A percentile compares a stretch with the other conserved stretches of the same genome.
Evolutionary conservation across 441 rosid species (phyloP).

Genomic region (Populus hybrid): DNA sequence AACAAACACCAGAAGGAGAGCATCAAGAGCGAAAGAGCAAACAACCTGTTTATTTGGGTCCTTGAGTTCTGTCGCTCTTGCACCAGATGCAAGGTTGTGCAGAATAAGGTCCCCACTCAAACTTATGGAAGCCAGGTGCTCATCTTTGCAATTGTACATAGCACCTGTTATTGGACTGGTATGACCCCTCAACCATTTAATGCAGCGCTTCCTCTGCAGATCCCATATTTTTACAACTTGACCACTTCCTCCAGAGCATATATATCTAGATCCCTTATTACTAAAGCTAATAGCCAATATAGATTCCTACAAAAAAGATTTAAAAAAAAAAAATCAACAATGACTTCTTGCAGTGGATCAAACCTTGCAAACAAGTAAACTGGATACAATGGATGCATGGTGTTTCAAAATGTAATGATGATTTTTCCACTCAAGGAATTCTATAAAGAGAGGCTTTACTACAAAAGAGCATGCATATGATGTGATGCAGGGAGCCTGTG

Average conservation of each 20-base stretch:
- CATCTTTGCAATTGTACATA: constrained; percentile 95
- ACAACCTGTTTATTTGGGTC: constrained; percentile 95
- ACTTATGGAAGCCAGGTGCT: constrained; percentile 94
- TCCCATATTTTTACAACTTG: constrained; percentile 94
- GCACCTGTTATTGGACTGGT: constrained; percentile 75
- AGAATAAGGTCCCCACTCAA: constrained; percentile 82
- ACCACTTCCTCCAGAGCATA: constrained; percentile 94
- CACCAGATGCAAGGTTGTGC: constrained; percentile 92
- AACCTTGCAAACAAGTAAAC: constrained; percentile 1
- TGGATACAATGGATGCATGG: neutral
- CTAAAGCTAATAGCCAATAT: constrained; percentile 79
- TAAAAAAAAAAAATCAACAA: constrained; percentile 1
- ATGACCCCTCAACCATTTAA: constrained; percentile 95
- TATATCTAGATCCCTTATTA: constrained; percentile 83
- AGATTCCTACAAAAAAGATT: constrained; percentile 54
- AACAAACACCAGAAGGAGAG: constrained; percentile 8
- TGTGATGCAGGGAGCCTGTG: neutral
- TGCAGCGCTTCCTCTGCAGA: constrained; percentile 85
- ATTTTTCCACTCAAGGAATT: neutral
- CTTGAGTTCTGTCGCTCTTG: constrained; percentile 83
- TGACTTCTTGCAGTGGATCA: constrained; percentile 4
- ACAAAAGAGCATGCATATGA: neutral
- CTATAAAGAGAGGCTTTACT: neutral
- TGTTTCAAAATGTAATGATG: neutral
- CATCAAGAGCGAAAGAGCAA: constrained; percentile 32